Evolutionary conservation across 73 alveolate species (phyloP).

Genomic region (Paramecium bursaria): DNA sequence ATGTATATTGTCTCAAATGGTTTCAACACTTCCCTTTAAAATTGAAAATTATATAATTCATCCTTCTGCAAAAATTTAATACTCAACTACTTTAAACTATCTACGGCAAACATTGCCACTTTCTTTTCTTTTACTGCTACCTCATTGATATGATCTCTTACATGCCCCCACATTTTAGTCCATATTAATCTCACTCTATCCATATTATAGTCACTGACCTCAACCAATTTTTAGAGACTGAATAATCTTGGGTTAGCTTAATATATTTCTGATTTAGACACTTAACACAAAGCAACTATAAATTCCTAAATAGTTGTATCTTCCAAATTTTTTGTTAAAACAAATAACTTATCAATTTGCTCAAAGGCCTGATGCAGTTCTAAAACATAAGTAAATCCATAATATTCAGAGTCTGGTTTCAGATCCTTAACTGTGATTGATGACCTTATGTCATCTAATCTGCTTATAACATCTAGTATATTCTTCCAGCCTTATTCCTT

Average conservation of each 20-base stretch:
- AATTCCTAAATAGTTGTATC: conserved; percentile 81
- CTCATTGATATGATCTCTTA: conserved; percentile 78
- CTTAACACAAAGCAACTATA: conserved; percentile 69
- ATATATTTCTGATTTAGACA: conserved; percentile 81
- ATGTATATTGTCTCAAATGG: conserved; percentile 78
- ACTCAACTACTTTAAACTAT: conserved; percentile 83
- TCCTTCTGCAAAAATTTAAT: conserved; percentile 81
- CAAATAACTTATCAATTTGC: conserved; percentile 75
- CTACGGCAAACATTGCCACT: conserved; percentile 75
- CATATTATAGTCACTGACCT: conserved; percentile 87
- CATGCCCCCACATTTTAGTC: conserved; percentile 78
- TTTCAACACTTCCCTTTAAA: conserved; percentile 84
- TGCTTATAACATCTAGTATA: not conserved
- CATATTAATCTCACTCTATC: conserved; percentile 83
- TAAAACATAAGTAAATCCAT: conserved; percentile 21
- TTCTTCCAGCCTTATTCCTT: conserved; percentile 30
- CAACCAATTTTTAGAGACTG: conserved; percentile 80
- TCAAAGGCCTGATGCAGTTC: conserved; percentile 67
- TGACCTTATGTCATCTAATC: conserved; percentile 36
- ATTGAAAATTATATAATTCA: conserved; percentile 78
- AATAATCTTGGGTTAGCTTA: conserved; percentile 77
- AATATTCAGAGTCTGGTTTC: conserved; percentile 1
- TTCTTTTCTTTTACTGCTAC: conserved; percentile 74
- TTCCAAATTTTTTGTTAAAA: conserved; percentile 71
- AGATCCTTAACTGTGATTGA: too few species aligned